phyloP scores from a whole-genome alignment of 176 grass and related monocot genomes.

The Poa pratensis region DNA sequence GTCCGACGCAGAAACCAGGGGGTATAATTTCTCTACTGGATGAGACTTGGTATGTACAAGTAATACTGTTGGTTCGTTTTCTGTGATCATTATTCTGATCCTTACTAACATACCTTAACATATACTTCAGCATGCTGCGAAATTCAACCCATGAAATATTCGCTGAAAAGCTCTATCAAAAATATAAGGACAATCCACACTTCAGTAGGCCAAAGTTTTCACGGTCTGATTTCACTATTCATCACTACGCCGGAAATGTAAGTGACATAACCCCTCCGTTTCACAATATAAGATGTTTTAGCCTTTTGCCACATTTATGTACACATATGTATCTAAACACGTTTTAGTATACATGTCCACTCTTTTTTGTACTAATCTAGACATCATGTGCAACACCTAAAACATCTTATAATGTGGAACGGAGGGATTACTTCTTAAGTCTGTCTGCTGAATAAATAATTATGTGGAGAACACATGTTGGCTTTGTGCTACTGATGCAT shows the following conservation, averaged over 20 bases:
- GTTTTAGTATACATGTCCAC: too few species aligned
- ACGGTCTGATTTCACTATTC: constrained; percentile 89
- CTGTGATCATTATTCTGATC: background rate
- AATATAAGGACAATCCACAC: constrained; percentile 74
- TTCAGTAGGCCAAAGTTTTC: constrained; percentile 97
- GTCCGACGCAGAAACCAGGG: constrained; percentile 84
- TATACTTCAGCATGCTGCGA: constrained; percentile 85
- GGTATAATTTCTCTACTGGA: constrained; percentile 96
- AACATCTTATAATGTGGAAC: too few species aligned
- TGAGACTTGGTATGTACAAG: constrained; percentile 83
- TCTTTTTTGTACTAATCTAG: too few species aligned
- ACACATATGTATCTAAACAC: too few species aligned
- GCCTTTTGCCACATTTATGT: too few species aligned
- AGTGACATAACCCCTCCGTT: too few species aligned
- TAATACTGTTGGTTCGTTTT: constrained; percentile 32
- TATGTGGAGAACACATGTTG: constrained; percentile 29
- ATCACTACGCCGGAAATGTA: constrained; percentile 97
- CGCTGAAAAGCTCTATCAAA: constrained; percentile 94
- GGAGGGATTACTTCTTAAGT: constrained; percentile 40
- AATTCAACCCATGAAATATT: constrained; percentile 96
- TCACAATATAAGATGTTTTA: too few species aligned
- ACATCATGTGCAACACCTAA: too few species aligned
- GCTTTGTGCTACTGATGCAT: constrained; percentile 19
- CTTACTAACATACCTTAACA: constrained; percentile 44
- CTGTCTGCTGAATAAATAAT: constrained; percentile 19